Evolutionary conservation across 805 yeast species (phyloP).

Genomic region (Saturnispora ahearnii): DNA sequence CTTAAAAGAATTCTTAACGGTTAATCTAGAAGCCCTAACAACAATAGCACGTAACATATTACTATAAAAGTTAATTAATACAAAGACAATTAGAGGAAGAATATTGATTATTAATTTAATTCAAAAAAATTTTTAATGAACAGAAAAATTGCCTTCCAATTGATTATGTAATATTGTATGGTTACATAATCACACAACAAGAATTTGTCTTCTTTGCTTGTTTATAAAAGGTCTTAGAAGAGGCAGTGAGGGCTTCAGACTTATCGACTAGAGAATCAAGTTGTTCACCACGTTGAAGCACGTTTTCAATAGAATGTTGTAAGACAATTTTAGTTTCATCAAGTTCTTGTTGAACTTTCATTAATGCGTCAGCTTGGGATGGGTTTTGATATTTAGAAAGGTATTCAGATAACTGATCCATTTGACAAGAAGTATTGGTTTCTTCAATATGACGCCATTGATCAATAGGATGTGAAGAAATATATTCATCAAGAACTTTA

Average conservation of each 20-base stretch:
- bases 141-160: no score
- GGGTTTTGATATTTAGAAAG: constrained; percentile 91
- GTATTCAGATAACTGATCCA: constrained; percentile 57
- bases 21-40: neutral
- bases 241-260: constrained; percentile 81
- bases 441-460: constrained; percentile 55
- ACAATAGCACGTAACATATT: neutral
- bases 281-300: constrained; percentile 92
- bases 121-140: no score
- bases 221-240: constrained; percentile 90
- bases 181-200: constrained; percentile 72
- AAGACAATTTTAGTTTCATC: constrained; percentile 95
- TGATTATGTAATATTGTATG: neutral
- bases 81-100: neutral
- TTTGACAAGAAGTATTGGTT: constrained; percentile 37
- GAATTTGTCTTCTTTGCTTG: constrained; percentile 94
- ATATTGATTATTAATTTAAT: no score
- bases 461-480: constrained; percentile 66
- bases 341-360: constrained; percentile 95
- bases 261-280: constrained; percentile 90
- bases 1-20: neutral
- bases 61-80: neutral
- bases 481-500: constrained; percentile 84
- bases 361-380: constrained; percentile 88
- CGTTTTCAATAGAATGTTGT: constrained; percentile 91